Evolutionary conservation across 2,329 filamentous ascomycete species (phyloP), one percentile per base, ranked within the genome.

Genomic region (Sporothrix sp.): DNA sequence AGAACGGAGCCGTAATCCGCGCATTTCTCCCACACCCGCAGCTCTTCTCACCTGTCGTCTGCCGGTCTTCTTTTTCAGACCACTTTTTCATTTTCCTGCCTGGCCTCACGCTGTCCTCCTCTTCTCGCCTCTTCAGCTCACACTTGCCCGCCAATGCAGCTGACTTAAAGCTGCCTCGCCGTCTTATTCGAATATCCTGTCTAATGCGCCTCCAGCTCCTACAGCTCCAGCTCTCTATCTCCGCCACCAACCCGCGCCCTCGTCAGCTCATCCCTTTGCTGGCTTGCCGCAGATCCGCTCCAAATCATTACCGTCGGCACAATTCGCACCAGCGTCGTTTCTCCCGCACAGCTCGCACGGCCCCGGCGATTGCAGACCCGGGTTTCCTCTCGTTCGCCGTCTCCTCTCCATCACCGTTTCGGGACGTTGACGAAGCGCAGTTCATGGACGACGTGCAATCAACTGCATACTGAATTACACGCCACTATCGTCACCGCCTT

Each of bases 251-350:
- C 39, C 45, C 28, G 47, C 28, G 52, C 51, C 54, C 52, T 54
- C 49, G 20, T 20, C 46, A 40, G 46, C 16, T 32, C 20, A 40
- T 40, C 36, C 35, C 36, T 48, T 39, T 23, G 46, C 33, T 14
- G n/a, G n/a, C n/a, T 7, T 38, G 23, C 16, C 21, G 7, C 23
- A 20, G 6, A 23, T 36, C 40, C 37, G 28, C 27, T 36, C 28
- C 36, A 48, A 48, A 37, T 33, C 16, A 33, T 25, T 36, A 40
- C n/a, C n/a, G n/a, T 39, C 36, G 46, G 36, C 37, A 18, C 27
- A 13, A 68, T 66, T 67, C 64, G 62, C 46, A 48, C 55, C 57
- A 53, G 61, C 57, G 49, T 50, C 39, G 39, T 28, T 46, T 47
- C 6, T 53, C 56, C 50, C 44, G 18, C 23, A 20, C 27, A 33